phyloP scores from a whole-genome alignment of 352 stramenopile genomes.

The Pythium dissotocum region DNA sequence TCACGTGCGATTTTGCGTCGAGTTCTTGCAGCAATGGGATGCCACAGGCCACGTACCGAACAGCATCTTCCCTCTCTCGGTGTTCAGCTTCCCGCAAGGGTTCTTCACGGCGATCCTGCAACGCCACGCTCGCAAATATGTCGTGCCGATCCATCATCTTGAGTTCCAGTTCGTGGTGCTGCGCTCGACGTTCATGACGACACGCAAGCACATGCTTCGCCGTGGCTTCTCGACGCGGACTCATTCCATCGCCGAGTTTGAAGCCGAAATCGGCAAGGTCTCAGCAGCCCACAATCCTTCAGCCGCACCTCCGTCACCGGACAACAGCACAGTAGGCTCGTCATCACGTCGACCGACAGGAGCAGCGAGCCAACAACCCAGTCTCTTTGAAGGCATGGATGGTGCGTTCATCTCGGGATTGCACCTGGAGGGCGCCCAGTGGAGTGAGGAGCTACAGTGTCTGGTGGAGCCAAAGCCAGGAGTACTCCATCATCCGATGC shows the following conservation, averaged over 20 bases:
- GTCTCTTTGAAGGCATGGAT: slow-evolving; percentile 34
- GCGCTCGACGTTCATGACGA: slow-evolving; percentile 25
- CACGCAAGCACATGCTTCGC: slow-evolving; percentile 23
- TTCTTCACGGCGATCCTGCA: slow-evolving; percentile 82
- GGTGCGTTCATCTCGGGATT: slow-evolving; percentile 63
- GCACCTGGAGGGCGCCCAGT: slow-evolving; percentile 70
- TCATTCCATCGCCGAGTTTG: slow-evolving; percentile 22
- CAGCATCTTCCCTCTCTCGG: slow-evolving; percentile 53
- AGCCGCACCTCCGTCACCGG: background rate
- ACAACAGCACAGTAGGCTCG: background rate
- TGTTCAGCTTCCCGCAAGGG: slow-evolving; percentile 75
- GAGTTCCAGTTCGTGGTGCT: slow-evolving; percentile 65
- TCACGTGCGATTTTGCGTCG: slow-evolving; percentile 52
- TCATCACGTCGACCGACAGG: slow-evolving; percentile 7
- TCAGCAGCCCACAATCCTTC: background rate
- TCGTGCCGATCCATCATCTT: slow-evolving; percentile 71
- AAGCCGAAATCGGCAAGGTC: slow-evolving; percentile 23
- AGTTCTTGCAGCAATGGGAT: slow-evolving; percentile 64
- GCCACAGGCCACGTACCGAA: slow-evolving; percentile 25
- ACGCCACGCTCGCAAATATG: slow-evolving; percentile 65
- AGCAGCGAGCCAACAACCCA: background rate
- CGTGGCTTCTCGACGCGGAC: slow-evolving; percentile 12
- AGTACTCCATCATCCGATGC: slow-evolving; percentile 73
- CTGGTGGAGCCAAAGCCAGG: slow-evolving; percentile 57
- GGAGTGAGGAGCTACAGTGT: slow-evolving; percentile 49